phyloP scores from a whole-genome alignment of 192 early-diverging fungal species.

The Backusella parvicylindrica region DNA sequence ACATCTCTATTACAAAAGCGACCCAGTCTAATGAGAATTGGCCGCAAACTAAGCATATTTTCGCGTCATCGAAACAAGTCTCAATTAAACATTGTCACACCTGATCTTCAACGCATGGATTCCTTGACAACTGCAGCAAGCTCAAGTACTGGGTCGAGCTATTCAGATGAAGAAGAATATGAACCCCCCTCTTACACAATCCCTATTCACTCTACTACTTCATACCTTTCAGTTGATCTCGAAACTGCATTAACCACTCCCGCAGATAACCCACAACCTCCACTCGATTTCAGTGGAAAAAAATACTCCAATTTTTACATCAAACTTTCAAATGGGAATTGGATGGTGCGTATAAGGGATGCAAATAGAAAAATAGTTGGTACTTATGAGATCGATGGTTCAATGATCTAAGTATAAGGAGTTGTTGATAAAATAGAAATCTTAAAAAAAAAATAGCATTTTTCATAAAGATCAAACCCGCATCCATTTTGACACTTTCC shows the following conservation, averaged over 20 bases:
- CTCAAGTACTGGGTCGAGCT: neutral
- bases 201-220: neutral
- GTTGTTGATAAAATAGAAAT: neutral
- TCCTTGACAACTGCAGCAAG: neutral
- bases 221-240: neutral
- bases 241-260: neutral
- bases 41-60: neutral
- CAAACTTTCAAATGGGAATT: constrained; percentile 32
- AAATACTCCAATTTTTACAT: constrained; percentile 37
- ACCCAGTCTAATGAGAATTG: neutral
- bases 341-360: constrained; percentile 29
- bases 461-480: neutral
- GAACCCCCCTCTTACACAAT: neutral
- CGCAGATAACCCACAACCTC: neutral
- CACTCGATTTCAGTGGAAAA: neutral
- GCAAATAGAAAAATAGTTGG: constrained; percentile 28
- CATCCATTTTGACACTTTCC: neutral
- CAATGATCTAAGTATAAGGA: constrained; percentile 24
- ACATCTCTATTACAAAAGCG: neutral
- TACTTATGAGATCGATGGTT: constrained; percentile 29
- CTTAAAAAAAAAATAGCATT: neutral
- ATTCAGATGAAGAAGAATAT: neutral
- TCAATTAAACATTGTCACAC: neutral
- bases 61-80: neutral
- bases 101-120: neutral